These are phyloP conservation scores for Myriangium duriaei DNA, from an alignment of 2,329 filamentous ascomycete genomes.

Conservation along the genomic window DNA sequence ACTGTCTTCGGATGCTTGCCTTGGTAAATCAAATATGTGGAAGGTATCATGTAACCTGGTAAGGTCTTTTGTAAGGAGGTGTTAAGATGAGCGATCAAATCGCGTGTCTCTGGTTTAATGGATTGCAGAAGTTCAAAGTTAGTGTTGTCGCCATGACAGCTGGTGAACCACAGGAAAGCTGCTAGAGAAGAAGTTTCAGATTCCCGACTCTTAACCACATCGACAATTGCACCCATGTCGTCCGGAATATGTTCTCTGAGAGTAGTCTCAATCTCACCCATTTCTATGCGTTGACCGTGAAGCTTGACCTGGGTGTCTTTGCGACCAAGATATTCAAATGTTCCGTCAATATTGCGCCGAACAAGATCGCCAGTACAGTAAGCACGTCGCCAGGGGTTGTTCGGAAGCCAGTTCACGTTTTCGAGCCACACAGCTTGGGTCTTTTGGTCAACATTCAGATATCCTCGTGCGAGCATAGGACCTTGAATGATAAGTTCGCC, in stretches of 20 bases:
- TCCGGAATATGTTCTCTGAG: background rate
- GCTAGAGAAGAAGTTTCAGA: background rate
- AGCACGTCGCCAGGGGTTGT: background rate
- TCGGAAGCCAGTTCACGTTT: slow-evolving; percentile 13
- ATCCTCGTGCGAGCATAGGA: slow-evolving; percentile 31
- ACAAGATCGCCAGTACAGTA: slow-evolving; percentile 34
- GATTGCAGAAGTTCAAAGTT: background rate
- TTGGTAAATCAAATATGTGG: slow-evolving; percentile 28
- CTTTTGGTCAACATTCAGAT: slow-evolving; percentile 22
- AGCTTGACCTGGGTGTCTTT: slow-evolving; percentile 86
- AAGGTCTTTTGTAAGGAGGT: background rate
- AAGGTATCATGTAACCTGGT: slow-evolving; percentile 3
- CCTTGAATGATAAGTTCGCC: slow-evolving; percentile 37
- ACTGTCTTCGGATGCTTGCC: background rate
- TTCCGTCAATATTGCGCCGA: slow-evolving; percentile 59
- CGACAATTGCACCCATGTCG: background rate
- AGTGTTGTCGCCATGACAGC: background rate
- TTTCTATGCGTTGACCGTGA: slow-evolving; percentile 82
- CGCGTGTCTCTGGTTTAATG: background rate
- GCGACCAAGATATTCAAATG: slow-evolving; percentile 57
- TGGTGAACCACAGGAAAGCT: background rate
- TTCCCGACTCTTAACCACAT: background rate
- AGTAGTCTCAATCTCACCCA: slow-evolving; percentile 67
- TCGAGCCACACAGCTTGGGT: slow-evolving; percentile 22
- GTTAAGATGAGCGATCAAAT: background rate